A percentile compares a stretch with the other conserved stretches of the same genome.
phyloP scores from a whole-genome alignment of 2,329 filamentous ascomycete genomes.

The Fusarium decemcellulare region DNA sequence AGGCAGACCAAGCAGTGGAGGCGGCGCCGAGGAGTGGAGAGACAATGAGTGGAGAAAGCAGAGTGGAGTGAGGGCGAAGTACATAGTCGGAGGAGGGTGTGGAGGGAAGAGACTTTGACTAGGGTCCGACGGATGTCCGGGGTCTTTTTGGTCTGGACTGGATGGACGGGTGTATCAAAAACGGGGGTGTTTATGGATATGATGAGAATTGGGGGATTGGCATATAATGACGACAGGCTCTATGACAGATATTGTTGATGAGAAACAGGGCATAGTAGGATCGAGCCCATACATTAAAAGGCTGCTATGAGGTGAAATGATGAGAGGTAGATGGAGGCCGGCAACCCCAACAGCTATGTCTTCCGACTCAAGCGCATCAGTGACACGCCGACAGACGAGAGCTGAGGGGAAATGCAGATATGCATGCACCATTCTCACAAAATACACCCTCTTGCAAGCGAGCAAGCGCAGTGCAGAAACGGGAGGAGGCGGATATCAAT shows the following conservation, averaged over 20 bases:
- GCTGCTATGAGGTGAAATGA: constrained; percentile 18
- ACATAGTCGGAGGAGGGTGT: constrained; percentile 29
- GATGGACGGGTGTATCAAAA: constrained; percentile 18
- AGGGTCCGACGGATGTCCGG: constrained; percentile 26
- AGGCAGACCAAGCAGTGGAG: constrained; percentile 17
- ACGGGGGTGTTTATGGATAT: constrained; percentile 31
- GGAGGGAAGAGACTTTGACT: constrained; percentile 31
- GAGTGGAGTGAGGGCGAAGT: constrained; percentile 44
- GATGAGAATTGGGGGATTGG: constrained; percentile 15
- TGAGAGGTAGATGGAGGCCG: not conserved
- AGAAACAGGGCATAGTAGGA: constrained; percentile 11
- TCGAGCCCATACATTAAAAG: constrained; percentile 13
- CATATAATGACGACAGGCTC: constrained; percentile 7
- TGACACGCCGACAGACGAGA: constrained; percentile 10
- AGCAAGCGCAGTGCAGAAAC: constrained; percentile 8
- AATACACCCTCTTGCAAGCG: not conserved
- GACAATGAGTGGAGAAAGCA: constrained; percentile 20
- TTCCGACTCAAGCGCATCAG: not conserved
- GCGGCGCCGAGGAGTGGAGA: constrained; percentile 7
- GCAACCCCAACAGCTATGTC: constrained; percentile 6
- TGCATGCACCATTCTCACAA: not conserved
- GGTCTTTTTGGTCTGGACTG: constrained; percentile 35
- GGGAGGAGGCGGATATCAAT: constrained; percentile 9
- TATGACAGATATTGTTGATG: constrained; percentile 7
- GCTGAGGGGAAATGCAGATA: not conserved